Conservation (phyloP, 2,329 filamentous ascomycete genomes). For the Cladosporium colombiae region DNA sequence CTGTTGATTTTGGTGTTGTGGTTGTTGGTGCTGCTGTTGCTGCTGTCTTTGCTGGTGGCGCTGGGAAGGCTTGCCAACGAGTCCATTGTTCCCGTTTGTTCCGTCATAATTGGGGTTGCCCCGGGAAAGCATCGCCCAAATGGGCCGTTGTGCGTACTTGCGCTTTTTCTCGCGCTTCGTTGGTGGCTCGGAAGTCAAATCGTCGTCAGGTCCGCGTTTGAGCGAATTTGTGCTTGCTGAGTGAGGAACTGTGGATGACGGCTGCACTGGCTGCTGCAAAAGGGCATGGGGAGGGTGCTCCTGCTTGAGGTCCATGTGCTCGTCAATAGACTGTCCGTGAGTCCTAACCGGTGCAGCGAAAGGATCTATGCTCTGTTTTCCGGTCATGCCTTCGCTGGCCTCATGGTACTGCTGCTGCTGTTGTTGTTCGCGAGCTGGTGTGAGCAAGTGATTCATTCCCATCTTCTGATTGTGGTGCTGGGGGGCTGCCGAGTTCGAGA, state of each 20-base stretch:
- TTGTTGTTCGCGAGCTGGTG: slow-evolving; percentile 28
- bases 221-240: not conserved
- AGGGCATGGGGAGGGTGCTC: slow-evolving; percentile 3
- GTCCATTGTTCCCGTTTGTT: slow-evolving; percentile 8
- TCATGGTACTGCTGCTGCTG: slow-evolving; percentile 13
- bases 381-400: not conserved
- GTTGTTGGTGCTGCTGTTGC: not conserved
- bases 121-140: slow-evolving; percentile 36
- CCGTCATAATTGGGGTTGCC: slow-evolving; percentile 32
- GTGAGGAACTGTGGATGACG: not conserved
- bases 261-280: slow-evolving; percentile 14
- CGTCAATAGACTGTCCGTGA: not conserved
- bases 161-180: slow-evolving; percentile 33
- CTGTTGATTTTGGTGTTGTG: not conserved
- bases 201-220: slow-evolving; percentile 33
- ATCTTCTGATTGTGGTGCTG: slow-evolving; percentile 34
- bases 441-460: slow-evolving; percentile 35
- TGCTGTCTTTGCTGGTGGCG: slow-evolving; percentile 15
- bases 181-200: slow-evolving; percentile 28
- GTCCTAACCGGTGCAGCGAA: not conserved
- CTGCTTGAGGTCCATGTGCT: not conserved
- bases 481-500: slow-evolving; percentile 13
- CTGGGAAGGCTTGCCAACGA: not conserved
- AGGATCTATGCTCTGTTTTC: slow-evolving; percentile 10
- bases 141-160: slow-evolving; percentile 35